Percentiles rank a stretch among this genome's conserved stretches.
phyloP scores from a whole-genome alignment of 257 asterid genomes.

The Capsicum rhomboideum region DNA sequence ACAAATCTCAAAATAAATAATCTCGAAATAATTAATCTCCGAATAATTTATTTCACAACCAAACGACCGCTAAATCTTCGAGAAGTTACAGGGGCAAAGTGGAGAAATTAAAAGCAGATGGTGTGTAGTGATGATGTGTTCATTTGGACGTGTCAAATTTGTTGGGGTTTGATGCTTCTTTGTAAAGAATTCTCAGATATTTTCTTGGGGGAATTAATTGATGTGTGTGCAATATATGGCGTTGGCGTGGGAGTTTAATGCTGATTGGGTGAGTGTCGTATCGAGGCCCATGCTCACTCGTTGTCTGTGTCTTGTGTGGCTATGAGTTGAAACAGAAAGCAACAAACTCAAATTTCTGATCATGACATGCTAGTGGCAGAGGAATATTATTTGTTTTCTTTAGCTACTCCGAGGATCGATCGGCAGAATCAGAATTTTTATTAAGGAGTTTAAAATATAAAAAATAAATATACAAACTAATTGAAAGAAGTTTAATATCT shows the following conservation, averaged over 20 bases:
- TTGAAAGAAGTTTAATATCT: too few relatives aligned
- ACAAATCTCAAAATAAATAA: too few relatives aligned
- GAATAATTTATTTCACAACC: too few relatives aligned
- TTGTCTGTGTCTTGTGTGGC: neutral
- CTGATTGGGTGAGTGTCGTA: neutral
- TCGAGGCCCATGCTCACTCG: neutral
- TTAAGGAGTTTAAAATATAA: too few relatives aligned
- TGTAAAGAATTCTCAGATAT: neutral
- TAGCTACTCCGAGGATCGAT: too few relatives aligned
- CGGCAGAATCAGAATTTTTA: too few relatives aligned
- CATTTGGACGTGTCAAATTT: neutral
- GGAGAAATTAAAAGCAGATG: neutral
- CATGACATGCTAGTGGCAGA: neutral
- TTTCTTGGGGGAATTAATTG: neutral
- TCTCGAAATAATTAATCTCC: too few relatives aligned
- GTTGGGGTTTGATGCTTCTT: neutral
- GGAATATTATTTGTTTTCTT: neutral
- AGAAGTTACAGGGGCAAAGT: neutral
- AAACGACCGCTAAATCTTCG: too few relatives aligned
- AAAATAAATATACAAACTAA: too few relatives aligned
- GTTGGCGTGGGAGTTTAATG: neutral
- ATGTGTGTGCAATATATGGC: neutral
- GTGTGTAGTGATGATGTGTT: neutral
- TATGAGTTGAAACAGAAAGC: neutral
- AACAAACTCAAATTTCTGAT: neutral